Evolutionary conservation across 148 eudicot genomes (phyloP).

Genomic region (Heliamphora exappendiculata): DNA sequence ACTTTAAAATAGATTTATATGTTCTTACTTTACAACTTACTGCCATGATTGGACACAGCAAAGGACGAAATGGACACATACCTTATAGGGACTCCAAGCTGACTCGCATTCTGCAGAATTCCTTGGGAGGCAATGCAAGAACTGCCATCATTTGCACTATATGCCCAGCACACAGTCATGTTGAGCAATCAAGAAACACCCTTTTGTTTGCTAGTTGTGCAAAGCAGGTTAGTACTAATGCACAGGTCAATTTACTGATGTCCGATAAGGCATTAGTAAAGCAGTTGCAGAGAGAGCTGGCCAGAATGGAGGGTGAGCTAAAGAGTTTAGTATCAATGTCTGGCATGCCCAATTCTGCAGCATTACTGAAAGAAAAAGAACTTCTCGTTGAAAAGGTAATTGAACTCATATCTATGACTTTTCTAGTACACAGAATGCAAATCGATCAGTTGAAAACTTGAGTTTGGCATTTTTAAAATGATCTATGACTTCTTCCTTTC

Average conservation of each 20-base stretch:
- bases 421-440: not conserved
- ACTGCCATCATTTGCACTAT: slow-evolving; percentile 95
- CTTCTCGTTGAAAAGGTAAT: slow-evolving; percentile 78
- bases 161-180: slow-evolving; percentile 84
- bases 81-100: slow-evolving; percentile 96
- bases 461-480: not conserved
- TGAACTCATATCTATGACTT: not conserved
- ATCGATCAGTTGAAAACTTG: not conserved
- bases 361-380: slow-evolving; percentile 61
- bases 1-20: too few relatives aligned
- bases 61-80: slow-evolving; percentile 70
- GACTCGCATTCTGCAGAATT: slow-evolving; percentile 94
- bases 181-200: slow-evolving; percentile 90
- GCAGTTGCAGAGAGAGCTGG: slow-evolving; percentile 69
- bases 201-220: slow-evolving; percentile 90
- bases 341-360: slow-evolving; percentile 30
- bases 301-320: slow-evolving; percentile 64
- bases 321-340: slow-evolving; percentile 32
- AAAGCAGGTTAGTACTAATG: slow-evolving; percentile 71
- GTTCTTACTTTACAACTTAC: not conserved
- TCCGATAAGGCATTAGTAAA: slow-evolving; percentile 92
- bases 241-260: slow-evolving; percentile 84
- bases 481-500: not conserved
- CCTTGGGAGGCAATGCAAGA: slow-evolving; percentile 92
- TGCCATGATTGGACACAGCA: slow-evolving; percentile 37